These are phyloP conservation scores for Somion occarium DNA, from an alignment of 1,284 basidiomycete genomes.

Conservation along the genomic window DNA sequence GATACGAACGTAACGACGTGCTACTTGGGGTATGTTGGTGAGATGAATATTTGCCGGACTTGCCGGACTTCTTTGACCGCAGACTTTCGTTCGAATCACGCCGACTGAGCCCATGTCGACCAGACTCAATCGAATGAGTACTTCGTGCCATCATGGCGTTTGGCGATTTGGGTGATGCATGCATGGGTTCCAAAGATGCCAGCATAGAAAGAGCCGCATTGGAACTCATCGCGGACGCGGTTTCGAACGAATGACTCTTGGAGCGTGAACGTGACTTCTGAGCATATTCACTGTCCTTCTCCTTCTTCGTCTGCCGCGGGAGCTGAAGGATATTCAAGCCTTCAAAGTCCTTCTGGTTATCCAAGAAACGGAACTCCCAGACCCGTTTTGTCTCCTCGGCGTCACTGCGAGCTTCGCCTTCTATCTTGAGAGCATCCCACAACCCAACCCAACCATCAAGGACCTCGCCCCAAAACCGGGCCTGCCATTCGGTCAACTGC, in stretches of 20 bases:
- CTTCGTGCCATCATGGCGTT: slow-evolving; percentile 1
- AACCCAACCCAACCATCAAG: slow-evolving; percentile 65
- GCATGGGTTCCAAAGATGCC: neutral
- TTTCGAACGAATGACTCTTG: neutral
- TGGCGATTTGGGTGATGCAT: neutral
- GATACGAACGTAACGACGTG: slow-evolving; percentile 6
- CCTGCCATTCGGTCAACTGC: slow-evolving; percentile 52
- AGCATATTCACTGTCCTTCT: slow-evolving; percentile 1
- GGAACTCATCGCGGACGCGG: neutral
- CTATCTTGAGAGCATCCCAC: slow-evolving; percentile 74
- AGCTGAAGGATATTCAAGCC: slow-evolving; percentile 38
- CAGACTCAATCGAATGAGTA: neutral
- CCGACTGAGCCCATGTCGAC: slow-evolving; percentile 17
- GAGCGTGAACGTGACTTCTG: neutral
- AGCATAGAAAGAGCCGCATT: neutral
- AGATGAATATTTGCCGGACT: slow-evolving; percentile 27
- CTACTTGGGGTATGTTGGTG: slow-evolving; percentile 19
- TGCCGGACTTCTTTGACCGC: slow-evolving; percentile 36
- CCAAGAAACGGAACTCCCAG: slow-evolving; percentile 61
- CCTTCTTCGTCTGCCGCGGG: slow-evolving; percentile 14
- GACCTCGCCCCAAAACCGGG: slow-evolving; percentile 51
- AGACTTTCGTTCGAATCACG: slow-evolving; percentile 37
- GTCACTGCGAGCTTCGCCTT: slow-evolving; percentile 51
- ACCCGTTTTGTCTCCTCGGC: slow-evolving; percentile 61
- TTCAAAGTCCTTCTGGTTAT: slow-evolving; percentile 48